Evolutionary conservation across 768 basidiomycete genomes (phyloP), one percentile per base, ranked within the genome.

Genomic region (Pisolithus sp.): DNA sequence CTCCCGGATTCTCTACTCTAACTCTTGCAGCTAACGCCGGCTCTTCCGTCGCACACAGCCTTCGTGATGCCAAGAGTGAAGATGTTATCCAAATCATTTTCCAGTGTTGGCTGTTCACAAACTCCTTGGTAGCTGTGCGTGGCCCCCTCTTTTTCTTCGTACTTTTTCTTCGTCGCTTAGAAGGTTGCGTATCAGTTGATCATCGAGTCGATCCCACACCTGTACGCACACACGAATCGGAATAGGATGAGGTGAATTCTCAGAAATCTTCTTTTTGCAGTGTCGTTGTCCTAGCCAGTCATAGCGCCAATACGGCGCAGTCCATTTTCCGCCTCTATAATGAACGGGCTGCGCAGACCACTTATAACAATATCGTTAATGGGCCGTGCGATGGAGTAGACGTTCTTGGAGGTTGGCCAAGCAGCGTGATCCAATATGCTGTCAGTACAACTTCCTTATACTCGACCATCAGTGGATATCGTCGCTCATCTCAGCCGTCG

Each of bases 151-250:
- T 26, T 15, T 28, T 24, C 15, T 15, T 40, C 15, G 17, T 49
- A 13, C 15, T 4, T 37, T 15, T 47, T 26, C 41, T 18, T 28
- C 20, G 21, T 15, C 10, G 24, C 50, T 51, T 44, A 54, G 48
- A 26, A 13, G 46, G 40, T 7, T 26, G 13, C 26, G 50, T 28
- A 1, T 36, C 49, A 81, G 79, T 66, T 81, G 40, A 51, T 79
- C 45, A 73, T 71, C 49, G 78, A 80, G 57, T 78, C 77, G 0
- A 68, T 77, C 36, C 79, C 80, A 6, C 77, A 79, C 56, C 66
- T 81, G 39, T 72, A 70, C 2, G 76, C 39, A 34, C 28, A 8
- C 13, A 30, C 17, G 17, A 23, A 9, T 34, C 17, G 5, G 12
- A 18, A 5, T 30, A 20, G 3, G 7, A 3, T 20, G 36, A 4